Evolutionary conservation across 768 basidiomycete genomes (phyloP).

Genomic region (Lactarius hengduanensis): DNA sequence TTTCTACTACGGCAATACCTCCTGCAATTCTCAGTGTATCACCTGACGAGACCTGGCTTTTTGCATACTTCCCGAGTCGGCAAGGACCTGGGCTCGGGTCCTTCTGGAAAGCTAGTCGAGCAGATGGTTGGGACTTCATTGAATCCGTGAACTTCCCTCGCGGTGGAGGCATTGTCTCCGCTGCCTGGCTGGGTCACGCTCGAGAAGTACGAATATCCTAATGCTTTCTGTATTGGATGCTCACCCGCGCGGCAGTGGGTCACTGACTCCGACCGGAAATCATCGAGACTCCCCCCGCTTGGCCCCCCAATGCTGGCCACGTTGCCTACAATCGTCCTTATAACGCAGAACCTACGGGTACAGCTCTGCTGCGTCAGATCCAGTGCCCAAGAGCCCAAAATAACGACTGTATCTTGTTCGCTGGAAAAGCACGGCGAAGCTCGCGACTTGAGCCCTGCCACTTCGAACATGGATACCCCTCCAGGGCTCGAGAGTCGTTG

Average conservation of each 20-base stretch:
- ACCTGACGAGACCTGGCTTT: constrained; percentile 60
- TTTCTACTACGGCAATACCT: constrained; percentile 48
- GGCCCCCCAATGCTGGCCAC: constrained; percentile 23
- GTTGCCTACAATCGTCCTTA: constrained; percentile 21
- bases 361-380: constrained; percentile 15
- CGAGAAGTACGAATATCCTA: constrained; percentile 50
- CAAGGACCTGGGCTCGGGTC: constrained; percentile 59
- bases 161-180: constrained; percentile 58
- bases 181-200: constrained; percentile 57
- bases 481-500: constrained; percentile 11
- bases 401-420: constrained; percentile 25
- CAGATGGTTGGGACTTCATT: constrained; percentile 61
- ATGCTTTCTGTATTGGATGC: background rate
- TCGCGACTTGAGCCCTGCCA: constrained; percentile 10
- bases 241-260: constrained; percentile 22
- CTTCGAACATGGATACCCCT: constrained; percentile 7
- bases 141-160: constrained; percentile 55
- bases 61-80: constrained; percentile 69
- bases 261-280: constrained; percentile 7
- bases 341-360: constrained; percentile 26
- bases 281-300: constrained; percentile 27
- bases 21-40: constrained; percentile 62
- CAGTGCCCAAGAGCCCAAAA: background rate
- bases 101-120: constrained; percentile 60
- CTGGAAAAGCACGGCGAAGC: constrained; percentile 22